A percentile compares a stretch with the other conserved stretches of the same genome.
These are phyloP conservation scores for Striga asiatica DNA, from an alignment of 257 asterid species.

Conservation along the genomic window DNA sequence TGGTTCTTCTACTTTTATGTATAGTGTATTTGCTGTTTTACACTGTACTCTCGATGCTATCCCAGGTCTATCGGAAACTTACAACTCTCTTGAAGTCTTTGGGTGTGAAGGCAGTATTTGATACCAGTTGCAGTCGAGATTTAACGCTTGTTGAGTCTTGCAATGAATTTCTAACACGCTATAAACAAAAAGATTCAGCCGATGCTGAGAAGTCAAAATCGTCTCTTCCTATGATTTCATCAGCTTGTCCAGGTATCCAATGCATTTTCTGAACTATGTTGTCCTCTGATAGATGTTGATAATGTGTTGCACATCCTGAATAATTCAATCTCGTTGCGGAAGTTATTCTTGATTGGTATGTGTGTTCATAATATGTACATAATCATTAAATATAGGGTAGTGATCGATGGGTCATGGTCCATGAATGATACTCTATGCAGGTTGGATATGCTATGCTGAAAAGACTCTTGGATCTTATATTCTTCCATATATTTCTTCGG, in stretches of 20 bases:
- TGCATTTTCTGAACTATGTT: not conserved
- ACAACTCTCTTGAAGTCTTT: slow-evolving; percentile 74
- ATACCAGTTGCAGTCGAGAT: slow-evolving; percentile 91
- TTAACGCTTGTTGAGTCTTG: slow-evolving; percentile 83
- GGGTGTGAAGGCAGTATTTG: slow-evolving; percentile 86
- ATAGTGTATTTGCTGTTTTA: not conserved
- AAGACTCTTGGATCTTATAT: slow-evolving; percentile 88
- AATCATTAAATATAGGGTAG: not conserved
- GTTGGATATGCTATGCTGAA: slow-evolving; percentile 99
- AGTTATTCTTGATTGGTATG: no score
- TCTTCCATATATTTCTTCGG: slow-evolving; percentile 90
- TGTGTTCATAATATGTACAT: not conserved
- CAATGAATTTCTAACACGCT: slow-evolving; percentile 67
- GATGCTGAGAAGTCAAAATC: slow-evolving; percentile 30
- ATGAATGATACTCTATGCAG: slow-evolving; percentile 33
- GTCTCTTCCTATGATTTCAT: slow-evolving; percentile 78
- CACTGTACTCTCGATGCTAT: slow-evolving; percentile 1
- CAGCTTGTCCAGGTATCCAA: slow-evolving; percentile 87
- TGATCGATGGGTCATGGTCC: not conserved
- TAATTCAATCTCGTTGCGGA: no score
- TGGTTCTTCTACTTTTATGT: slow-evolving; percentile 2
- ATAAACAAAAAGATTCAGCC: slow-evolving; percentile 34
- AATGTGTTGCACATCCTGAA: not conserved
- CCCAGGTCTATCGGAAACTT: slow-evolving; percentile 74
- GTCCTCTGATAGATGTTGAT: not conserved